Evolutionary conservation across 768 basidiomycete species (phyloP).

Genomic region (Psilocybe tampanensis): DNA sequence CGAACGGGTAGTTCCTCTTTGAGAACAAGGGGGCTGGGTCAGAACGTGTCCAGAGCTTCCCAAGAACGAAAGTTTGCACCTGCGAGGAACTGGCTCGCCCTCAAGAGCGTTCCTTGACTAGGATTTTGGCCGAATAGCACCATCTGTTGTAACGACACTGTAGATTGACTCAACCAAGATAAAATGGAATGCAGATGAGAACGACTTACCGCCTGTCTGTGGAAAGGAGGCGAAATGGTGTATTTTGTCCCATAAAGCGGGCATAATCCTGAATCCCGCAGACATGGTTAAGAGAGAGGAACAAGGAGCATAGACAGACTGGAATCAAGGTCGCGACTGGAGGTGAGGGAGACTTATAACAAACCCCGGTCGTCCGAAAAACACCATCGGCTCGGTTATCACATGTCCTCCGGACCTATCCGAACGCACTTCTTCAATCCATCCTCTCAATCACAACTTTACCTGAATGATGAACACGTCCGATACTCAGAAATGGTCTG

Average conservation of each 20-base stretch:
- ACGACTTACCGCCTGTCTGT: slow-evolving; percentile 79
- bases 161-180: slow-evolving; percentile 44
- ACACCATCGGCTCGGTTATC: slow-evolving; percentile 3
- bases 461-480: too few species aligned
- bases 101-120: slow-evolving; percentile 90
- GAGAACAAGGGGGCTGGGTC: neutral
- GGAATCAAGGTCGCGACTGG: neutral
- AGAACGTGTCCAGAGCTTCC: neutral
- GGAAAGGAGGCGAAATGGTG: slow-evolving; percentile 91
- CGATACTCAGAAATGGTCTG: too few species aligned
- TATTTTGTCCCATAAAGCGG: slow-evolving; percentile 86
- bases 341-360: neutral
- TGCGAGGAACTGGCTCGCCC: slow-evolving; percentile 85
- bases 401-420: slow-evolving; percentile 4
- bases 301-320: slow-evolving; percentile 1
- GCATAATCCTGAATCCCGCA: slow-evolving; percentile 71
- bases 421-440: neutral
- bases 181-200: slow-evolving; percentile 27
- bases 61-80: slow-evolving; percentile 41
- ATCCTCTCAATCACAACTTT: too few species aligned
- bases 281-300: slow-evolving; percentile 37
- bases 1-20: slow-evolving; percentile 93
- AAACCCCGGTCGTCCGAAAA: slow-evolving; percentile 6
- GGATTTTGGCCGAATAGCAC: slow-evolving; percentile 97
- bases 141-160: slow-evolving; percentile 97